Evolutionary conservation across 1,139 yeast species (phyloP).

Genomic region (Sugiyamaella xylanicola): DNA sequence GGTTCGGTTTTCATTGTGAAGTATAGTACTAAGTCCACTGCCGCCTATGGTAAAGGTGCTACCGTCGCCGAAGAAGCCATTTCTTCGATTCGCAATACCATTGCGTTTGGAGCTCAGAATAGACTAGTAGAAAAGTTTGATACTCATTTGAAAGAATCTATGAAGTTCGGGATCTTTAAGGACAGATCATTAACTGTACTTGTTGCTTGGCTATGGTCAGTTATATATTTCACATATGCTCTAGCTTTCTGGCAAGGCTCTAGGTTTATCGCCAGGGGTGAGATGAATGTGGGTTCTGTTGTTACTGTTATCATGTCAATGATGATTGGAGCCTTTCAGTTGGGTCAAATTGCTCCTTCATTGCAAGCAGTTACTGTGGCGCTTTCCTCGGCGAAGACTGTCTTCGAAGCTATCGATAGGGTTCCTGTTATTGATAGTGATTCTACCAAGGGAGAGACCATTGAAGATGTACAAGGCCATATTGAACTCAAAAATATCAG

Average conservation of each 20-base stretch:
- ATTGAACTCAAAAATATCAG: conserved; percentile 65
- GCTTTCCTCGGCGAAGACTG: conserved; percentile 45
- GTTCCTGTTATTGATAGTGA: conserved; percentile 44
- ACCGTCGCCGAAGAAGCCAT: conserved; percentile 49
- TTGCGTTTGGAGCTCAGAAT: conserved; percentile 49
- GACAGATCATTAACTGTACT: conserved; percentile 42
- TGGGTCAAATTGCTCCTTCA: conserved; percentile 48
- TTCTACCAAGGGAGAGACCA: conserved; percentile 39
- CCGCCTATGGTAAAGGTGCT: conserved; percentile 44
- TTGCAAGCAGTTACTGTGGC: conserved; percentile 46
- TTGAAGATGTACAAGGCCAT: conserved; percentile 47
- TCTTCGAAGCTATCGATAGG: conserved; percentile 49
- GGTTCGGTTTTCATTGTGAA: conserved; percentile 42
- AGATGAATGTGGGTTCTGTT: conserved; percentile 40
- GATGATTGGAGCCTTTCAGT: conserved; percentile 47
- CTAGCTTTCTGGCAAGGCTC: conserved; percentile 51
- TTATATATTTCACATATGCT: conserved; percentile 44
- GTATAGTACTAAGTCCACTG: conserved; percentile 37
- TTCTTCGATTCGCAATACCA: conserved; percentile 47
- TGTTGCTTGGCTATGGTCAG: conserved; percentile 44
- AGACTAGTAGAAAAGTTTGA: conserved; percentile 44
- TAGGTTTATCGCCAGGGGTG: conserved; percentile 43
- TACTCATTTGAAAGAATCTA: conserved; percentile 36
- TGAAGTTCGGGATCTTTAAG: conserved; percentile 37
- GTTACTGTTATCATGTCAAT: conserved; percentile 45